Evolutionary conservation across 495 filamentous ascomycete species (phyloP), one percentile per base, ranked within the genome.

Genomic region (Eremomyces bilateralis): DNA sequence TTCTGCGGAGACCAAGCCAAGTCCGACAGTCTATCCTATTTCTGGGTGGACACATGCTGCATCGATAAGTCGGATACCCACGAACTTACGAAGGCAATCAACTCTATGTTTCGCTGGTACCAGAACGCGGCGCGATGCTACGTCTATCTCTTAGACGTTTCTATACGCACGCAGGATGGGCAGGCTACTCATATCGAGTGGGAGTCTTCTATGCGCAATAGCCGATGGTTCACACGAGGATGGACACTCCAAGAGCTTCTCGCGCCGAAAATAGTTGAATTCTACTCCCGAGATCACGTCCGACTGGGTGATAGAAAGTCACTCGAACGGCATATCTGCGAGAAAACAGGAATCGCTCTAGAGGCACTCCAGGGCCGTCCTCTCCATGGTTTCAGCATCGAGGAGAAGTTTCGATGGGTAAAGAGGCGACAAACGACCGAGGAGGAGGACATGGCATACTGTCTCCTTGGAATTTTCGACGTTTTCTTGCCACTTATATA

Each of bases 171-270:
- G n/a, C n/a, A n/a, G n/a, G n/a, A n/a, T n/a, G n/a, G n/a, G n/a
- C n/a, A n/a, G 16, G 8, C 10, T 18, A 38, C 29, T 20, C 5
- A 22, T 18, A 16, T 8, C 15, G 13, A 20, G 3, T 31, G 36
- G 29, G 36, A 31, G 24, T 32, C n/a, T n/a, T 8, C 21, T 33
- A 21, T 33, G 15, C 36, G 34, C 12, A 21, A 12, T 6, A 39
- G 37, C 18, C 2, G n/a, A 18, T 39, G 37, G 37, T 39, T 39
- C 40, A n/a, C n/a, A n/a, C n/a, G n/a, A n/a, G n/a, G n/a, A n/a
- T n/a, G n/a, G n/a, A n/a, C n/a, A n/a, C n/a, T 42, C 6, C 41
- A 44, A 36, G 42, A 44, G 24, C 42, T 45, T 15, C 17, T 45
- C 24, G 42, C 39, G 11, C 39, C 42, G 20, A 15, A 11, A 28